phyloP scores from a whole-genome alignment of 305 asterid species.

The Ilex paraguariensis region DNA sequence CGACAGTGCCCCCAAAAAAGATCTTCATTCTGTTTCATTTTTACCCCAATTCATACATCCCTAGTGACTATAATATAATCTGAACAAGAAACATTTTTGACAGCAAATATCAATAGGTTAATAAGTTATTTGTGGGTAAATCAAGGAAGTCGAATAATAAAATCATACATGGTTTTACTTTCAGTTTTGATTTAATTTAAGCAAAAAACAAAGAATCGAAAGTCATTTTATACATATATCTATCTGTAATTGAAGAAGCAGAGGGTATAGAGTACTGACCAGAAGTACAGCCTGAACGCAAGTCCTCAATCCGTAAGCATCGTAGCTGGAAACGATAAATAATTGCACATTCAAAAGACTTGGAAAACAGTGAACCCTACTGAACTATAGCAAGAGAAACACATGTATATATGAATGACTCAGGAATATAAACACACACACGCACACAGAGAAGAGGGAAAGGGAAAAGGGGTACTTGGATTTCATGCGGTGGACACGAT shows the following conservation, averaged over 20 bases:
- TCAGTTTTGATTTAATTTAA: not conserved
- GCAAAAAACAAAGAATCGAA: too few species aligned
- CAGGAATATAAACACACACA: not conserved
- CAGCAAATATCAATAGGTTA: too few species aligned
- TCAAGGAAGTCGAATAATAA: too few species aligned
- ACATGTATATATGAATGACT: not conserved
- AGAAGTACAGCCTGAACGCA: conserved; percentile 73
- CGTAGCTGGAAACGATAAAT: conserved; percentile 51
- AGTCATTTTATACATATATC: not conserved
- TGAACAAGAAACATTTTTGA: too few species aligned
- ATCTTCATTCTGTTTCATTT: too few species aligned
- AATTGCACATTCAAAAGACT: not conserved
- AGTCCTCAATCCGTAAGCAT: conserved; percentile 66
- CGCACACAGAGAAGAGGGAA: not conserved
- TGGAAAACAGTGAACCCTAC: not conserved
- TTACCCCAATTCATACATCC: too few species aligned
- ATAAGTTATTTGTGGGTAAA: too few species aligned
- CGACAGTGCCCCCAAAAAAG: too few species aligned
- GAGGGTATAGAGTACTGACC: conserved; percentile 37
- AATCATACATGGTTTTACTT: too few species aligned
- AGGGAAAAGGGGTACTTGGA: conserved; percentile 38
- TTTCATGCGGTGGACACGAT: conserved; percentile 65
- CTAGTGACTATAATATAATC: too few species aligned
- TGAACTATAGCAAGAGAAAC: not conserved
- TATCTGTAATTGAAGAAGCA: not conserved